These are phyloP conservation scores for Fusarium sp. DNA, from an alignment of 2,329 filamentous ascomycete genomes.

Conservation along the genomic window DNA sequence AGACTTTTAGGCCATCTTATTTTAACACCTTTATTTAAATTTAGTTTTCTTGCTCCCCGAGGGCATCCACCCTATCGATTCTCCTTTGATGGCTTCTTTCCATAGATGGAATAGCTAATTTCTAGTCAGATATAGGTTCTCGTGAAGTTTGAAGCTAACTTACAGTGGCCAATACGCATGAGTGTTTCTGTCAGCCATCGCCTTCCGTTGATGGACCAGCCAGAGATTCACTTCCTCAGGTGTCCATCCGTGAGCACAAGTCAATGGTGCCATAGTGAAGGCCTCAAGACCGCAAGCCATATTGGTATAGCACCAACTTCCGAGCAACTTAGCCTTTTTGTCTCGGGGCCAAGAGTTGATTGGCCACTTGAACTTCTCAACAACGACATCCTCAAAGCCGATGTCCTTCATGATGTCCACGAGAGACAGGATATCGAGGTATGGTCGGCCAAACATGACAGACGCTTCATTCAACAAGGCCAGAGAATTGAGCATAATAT, in stretches of 20 bases:
- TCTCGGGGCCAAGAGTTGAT: constrained; percentile 33
- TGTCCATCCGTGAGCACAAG: constrained; percentile 24
- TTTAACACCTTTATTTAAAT: too few relatives aligned
- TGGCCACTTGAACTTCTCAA: constrained; percentile 32
- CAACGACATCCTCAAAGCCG: constrained; percentile 32
- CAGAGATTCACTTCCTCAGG: constrained; percentile 15
- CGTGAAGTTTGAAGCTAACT: not conserved
- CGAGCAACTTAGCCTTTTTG: constrained; percentile 23
- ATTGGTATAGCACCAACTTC: constrained; percentile 27
- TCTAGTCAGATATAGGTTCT: not conserved
- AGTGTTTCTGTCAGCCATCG: constrained; percentile 3
- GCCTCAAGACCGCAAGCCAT: constrained; percentile 26
- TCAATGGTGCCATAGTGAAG: constrained; percentile 28
- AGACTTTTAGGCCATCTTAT: not conserved
- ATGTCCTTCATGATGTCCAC: constrained; percentile 21
- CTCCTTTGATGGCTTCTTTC: not conserved
- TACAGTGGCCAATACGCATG: constrained; percentile 30
- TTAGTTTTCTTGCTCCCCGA: not conserved
- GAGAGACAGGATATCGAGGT: constrained; percentile 24
- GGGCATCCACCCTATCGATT: not conserved
- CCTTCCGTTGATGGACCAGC: constrained; percentile 21
- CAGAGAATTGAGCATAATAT: constrained; percentile 32
- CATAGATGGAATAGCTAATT: constrained; percentile 15
- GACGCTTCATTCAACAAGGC: constrained; percentile 35
- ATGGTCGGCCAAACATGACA: constrained; percentile 31